A percentile compares a stretch with the other conserved stretches of the same genome.
Evolutionary conservation across 768 basidiomycete genomes (phyloP).

Genomic region (Boletus rufocinnamomeus): DNA sequence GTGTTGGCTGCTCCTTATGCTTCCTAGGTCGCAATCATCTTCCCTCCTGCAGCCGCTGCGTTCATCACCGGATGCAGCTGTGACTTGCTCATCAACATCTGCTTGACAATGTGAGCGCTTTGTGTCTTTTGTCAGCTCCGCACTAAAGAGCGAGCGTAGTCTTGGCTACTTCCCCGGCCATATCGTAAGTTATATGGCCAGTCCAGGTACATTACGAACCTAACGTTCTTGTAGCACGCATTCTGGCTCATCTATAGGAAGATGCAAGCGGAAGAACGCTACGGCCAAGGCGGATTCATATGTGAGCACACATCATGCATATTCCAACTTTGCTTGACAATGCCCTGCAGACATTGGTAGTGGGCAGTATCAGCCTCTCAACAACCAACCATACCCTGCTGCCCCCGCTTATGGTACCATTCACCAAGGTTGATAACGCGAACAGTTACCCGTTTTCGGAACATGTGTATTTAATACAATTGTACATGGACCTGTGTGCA

Average conservation of each 20-base stretch:
- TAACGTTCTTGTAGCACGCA: constrained; percentile 52
- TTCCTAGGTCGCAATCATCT: constrained; percentile 71
- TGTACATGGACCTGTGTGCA: constrained; percentile 9
- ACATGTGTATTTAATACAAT: neutral
- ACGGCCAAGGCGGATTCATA: constrained; percentile 72
- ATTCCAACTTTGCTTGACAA: constrained; percentile 1
- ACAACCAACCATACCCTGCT: constrained; percentile 20
- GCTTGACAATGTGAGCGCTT: constrained; percentile 65
- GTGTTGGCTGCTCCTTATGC: neutral
- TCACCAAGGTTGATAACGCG: constrained; percentile 12
- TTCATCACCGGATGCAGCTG: constrained; percentile 83
- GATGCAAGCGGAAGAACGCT: constrained; percentile 84
- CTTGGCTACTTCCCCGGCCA: constrained; percentile 77
- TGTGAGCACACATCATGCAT: constrained; percentile 54
- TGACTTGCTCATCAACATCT: constrained; percentile 83
- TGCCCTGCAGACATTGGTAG: constrained; percentile 37
- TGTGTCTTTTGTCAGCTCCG: neutral
- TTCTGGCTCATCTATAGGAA: constrained; percentile 92
- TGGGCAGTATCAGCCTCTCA: constrained; percentile 38
- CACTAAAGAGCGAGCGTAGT: constrained; percentile 36
- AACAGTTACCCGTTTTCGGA: neutral
- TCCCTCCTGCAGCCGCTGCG: constrained; percentile 78
- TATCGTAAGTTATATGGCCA: constrained; percentile 38
- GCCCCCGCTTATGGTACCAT: constrained; percentile 41
- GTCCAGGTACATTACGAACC: neutral